Conservation (phyloP, 306 rosid genomes). For the Fragaria nilgerrensis region DNA sequence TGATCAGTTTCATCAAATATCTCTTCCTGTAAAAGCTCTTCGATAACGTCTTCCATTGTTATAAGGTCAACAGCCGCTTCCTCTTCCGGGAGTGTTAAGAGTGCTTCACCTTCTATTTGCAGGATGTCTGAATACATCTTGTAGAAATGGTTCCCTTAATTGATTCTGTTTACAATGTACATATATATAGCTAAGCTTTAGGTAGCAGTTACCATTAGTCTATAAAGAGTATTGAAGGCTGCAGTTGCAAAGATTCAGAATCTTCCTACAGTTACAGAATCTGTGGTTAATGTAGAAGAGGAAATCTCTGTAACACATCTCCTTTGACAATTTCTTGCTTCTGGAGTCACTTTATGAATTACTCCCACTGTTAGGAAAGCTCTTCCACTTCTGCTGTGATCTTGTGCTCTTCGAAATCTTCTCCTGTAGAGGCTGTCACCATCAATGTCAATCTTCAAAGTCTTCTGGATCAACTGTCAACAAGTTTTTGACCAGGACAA, state of each 20-base stretch:
- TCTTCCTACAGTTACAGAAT: too few relatives aligned
- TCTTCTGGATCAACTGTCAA: conserved; percentile 63
- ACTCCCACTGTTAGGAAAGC: conserved; percentile 37
- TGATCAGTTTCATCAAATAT: conserved; percentile 92
- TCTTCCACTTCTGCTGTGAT: conserved; percentile 37
- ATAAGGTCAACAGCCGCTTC: conserved; percentile 89
- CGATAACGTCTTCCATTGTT: conserved; percentile 89
- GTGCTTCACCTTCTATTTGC: conserved; percentile 61
- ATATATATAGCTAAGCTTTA: too few relatives aligned
- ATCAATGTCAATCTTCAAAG: too few relatives aligned
- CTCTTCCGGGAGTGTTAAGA: conserved; percentile 64
- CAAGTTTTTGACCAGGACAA: conserved; percentile 82
- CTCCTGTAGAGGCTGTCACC: neutral
- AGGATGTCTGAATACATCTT: conserved; percentile 63
- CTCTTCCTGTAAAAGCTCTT: conserved; percentile 98
- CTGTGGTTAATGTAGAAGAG: too few relatives aligned
- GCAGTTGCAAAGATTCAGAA: too few relatives aligned
- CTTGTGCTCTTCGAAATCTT: conserved; percentile 60
- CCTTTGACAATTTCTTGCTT: conserved; percentile 76
- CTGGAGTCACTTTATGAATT: conserved; percentile 47
- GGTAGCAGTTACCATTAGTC: too few relatives aligned
- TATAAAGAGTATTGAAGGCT: too few relatives aligned
- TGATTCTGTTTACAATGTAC: too few relatives aligned
- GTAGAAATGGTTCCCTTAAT: too few relatives aligned
- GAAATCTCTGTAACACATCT: conserved; percentile 24